phyloP scores from a whole-genome alignment of 2,329 filamentous ascomycete species.

The Rhynchosporium secalis region DNA sequence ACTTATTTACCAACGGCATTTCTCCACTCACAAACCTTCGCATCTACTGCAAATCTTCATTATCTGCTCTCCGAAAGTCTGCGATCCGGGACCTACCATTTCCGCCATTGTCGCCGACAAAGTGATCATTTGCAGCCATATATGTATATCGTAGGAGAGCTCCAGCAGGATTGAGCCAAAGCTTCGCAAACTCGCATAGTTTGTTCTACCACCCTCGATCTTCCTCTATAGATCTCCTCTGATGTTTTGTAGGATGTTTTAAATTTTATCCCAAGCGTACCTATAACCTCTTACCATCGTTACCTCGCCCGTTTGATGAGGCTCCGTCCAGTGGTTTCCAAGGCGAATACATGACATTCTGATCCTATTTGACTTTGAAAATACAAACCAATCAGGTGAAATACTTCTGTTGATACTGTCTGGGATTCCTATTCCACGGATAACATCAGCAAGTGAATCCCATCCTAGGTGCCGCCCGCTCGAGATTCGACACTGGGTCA shows the following conservation, averaged over 20 bases:
- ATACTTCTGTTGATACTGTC: too few relatives aligned
- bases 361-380: too few relatives aligned
- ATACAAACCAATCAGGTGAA: too few relatives aligned
- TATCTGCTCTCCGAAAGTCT: not conserved
- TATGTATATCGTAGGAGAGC: not conserved
- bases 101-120: conserved; percentile 18
- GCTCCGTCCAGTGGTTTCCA: too few relatives aligned
- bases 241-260: not conserved
- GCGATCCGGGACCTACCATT: not conserved
- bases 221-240: not conserved
- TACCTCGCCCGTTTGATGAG: too few relatives aligned
- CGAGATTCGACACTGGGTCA: not conserved
- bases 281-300: not conserved
- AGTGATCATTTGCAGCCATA: conserved; percentile 2
- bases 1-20: not conserved
- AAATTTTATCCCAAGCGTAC: not conserved
- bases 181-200: conserved; percentile 4
- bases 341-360: too few relatives aligned
- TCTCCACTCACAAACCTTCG: too few relatives aligned
- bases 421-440: too few relatives aligned
- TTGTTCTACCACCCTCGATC: not conserved
- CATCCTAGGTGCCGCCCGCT: not conserved
- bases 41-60: not conserved
- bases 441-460: too few relatives aligned
- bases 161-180: not conserved